A percentile compares a stretch with the other conserved stretches of the same genome.
Evolutionary conservation across 495 filamentous ascomycete genomes (phyloP).

Genomic region (Glonium stellatum): DNA sequence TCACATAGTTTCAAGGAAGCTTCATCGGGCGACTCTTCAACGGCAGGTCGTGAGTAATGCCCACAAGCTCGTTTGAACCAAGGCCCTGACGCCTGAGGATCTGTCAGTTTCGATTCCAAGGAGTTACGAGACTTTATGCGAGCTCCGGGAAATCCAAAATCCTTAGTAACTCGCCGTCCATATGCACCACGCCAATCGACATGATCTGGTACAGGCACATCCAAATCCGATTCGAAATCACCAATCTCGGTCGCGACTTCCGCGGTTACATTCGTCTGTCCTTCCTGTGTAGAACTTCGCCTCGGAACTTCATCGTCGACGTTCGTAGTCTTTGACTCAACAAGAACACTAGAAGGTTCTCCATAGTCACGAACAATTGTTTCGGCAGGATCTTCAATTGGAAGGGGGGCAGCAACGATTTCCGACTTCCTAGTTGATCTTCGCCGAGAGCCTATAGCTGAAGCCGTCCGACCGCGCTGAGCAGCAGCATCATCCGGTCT

Average conservation of each 20-base stretch:
- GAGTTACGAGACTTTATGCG: slow-evolving; percentile 13
- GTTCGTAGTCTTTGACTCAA: too few relatives aligned
- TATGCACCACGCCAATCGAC: slow-evolving; percentile 13
- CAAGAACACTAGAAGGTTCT: too few relatives aligned
- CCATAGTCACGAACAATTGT: not conserved
- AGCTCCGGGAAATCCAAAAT: slow-evolving; percentile 25
- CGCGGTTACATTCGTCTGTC: too few relatives aligned
- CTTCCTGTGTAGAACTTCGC: too few relatives aligned
- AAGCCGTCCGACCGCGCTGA: not conserved
- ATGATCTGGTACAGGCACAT: slow-evolving; percentile 8
- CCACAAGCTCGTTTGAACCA: slow-evolving; percentile 23
- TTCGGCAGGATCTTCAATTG: too few relatives aligned
- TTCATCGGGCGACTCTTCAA: slow-evolving; percentile 4
- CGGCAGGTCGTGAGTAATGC: slow-evolving; percentile 10
- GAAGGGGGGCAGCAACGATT: too few relatives aligned
- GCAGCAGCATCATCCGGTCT: not conserved
- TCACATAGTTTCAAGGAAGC: slow-evolving; percentile 9
- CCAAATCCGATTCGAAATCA: slow-evolving; percentile 7
- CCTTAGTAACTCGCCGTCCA: slow-evolving; percentile 17
- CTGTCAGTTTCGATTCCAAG: not conserved
- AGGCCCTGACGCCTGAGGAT: slow-evolving; percentile 5
- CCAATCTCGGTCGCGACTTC: too few relatives aligned
- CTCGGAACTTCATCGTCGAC: too few relatives aligned
- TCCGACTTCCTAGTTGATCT: not conserved
- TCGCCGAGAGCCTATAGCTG: not conserved